Conservation (phyloP, 306 rosid species). For the Pueraria montana region DNA sequence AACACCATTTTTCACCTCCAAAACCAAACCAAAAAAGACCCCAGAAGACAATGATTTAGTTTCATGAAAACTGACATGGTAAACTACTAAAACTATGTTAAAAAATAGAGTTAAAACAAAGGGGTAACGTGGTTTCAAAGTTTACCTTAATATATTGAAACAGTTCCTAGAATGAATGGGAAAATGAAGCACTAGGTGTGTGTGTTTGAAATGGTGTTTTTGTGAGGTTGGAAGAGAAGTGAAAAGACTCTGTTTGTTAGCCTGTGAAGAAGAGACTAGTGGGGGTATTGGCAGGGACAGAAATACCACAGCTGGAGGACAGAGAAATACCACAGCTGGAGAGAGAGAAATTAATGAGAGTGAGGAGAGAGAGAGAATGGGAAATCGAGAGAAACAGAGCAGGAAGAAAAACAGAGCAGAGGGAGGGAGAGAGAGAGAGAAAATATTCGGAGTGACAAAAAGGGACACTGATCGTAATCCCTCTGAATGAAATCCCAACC, state of each 20-base stretch:
- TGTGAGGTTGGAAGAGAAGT: not conserved
- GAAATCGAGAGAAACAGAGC: slow-evolving; percentile 1
- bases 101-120: not conserved
- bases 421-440: not conserved
- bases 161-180: not conserved
- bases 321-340: slow-evolving; percentile 1
- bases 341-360: slow-evolving; percentile 11
- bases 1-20: slow-evolving; percentile 35
- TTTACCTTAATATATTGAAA: slow-evolving; percentile 40
- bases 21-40: not conserved
- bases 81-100: not conserved
- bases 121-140: not conserved
- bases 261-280: slow-evolving; percentile 21
- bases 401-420: slow-evolving; percentile 3
- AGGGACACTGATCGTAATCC: slow-evolving; percentile 39
- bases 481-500: not conserved
- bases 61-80: not conserved
- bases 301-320: slow-evolving; percentile 48
- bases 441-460: slow-evolving; percentile 45
- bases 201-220: slow-evolving; percentile 10
- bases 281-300: slow-evolving; percentile 33
- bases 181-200: slow-evolving; percentile 14
- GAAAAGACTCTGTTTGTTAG: not conserved
- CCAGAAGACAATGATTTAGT: slow-evolving; percentile 10
- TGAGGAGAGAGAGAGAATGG: not conserved